Evolutionary conservation across 805 yeast genomes (phyloP).

Genomic region (Metschnikowia amazonensis): DNA sequence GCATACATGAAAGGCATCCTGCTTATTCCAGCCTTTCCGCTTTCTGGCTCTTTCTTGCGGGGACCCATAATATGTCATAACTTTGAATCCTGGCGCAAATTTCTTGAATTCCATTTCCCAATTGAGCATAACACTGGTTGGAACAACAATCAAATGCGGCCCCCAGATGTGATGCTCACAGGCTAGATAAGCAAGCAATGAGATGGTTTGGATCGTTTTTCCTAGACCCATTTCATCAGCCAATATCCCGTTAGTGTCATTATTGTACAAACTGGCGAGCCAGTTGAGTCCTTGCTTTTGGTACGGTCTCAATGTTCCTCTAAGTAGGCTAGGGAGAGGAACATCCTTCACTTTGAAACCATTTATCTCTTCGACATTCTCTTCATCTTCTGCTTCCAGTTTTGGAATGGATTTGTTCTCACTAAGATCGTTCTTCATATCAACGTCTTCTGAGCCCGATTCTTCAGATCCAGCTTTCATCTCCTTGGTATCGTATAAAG

Average conservation of each 20-base stretch:
- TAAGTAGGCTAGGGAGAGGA: conserved; percentile 67
- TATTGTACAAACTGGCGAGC: conserved; percentile 90
- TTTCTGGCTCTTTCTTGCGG: conserved; percentile 96
- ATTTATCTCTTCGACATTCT: conserved; percentile 33
- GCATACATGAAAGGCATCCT: conserved; percentile 93
- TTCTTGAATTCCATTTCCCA: conserved; percentile 99
- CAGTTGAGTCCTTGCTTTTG: conserved; percentile 97
- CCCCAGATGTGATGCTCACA: conserved; percentile 96
- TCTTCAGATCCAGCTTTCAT: conserved; percentile 3
- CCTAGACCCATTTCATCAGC: conserved; percentile 99
- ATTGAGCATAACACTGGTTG: conserved; percentile 93
- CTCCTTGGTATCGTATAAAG: conserved; percentile 5
- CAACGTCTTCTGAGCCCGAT: not conserved
- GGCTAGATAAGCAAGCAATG: conserved; percentile 81
- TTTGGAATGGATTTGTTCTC: not conserved
- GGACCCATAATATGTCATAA: conserved; percentile 90
- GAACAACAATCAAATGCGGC: conserved; percentile 94
- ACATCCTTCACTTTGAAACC: conserved; percentile 55
- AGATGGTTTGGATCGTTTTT: conserved; percentile 93
- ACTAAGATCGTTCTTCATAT: not conserved
- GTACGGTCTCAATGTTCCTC: conserved; percentile 83
- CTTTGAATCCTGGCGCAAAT: conserved; percentile 97
- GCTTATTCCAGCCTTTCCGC: conserved; percentile 96
- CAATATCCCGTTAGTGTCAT: conserved; percentile 89
- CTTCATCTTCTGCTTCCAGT: conserved; percentile 13